Base-by-base conservation (phyloP, 2,329 filamentous ascomycete genomes). In the Fusarium solani-melongenae region DNA sequence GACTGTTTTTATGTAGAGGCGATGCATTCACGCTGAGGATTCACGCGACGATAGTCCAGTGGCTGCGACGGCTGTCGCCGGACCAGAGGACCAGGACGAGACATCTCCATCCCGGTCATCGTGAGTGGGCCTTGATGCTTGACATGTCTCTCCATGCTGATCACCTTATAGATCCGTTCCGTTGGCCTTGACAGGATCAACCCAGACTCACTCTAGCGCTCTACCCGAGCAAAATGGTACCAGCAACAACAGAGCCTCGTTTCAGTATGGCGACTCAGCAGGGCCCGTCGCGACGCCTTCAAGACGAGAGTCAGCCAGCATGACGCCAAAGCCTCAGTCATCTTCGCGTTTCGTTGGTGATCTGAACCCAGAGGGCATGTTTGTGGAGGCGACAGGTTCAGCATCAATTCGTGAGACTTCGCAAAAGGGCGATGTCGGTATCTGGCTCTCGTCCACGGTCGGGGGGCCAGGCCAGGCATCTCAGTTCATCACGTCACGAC, bases 361-460 rank as follows among this genome's bases (percentile, higher is more conserved):
- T 74, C 75, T 90, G 31, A 91, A 89, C 71, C 89, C 89, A 2
- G 89, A 91, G 77, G 87, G 87, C 66, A 87, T 91, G 77, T 89
- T 91, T 64, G 83, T 89, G 73, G 87, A 90, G 72, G 88, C 87
- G 2, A 87, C 87, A 3, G 81, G 81, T 4, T 80, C 81, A 4
- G 76, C 76, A 8, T 80, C 80, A 0, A 62, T 79, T 22, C 77
- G 79, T 6, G 79, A 80, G 12, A 78, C 79, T 0, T 85, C 87
- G 0, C 83, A 86, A 56, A 86, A 86, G 34, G 87, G 87, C 56
- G 88, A 88, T 44, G 84, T 90, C 1, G 89, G 89, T 8, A 85
- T 90, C 20, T 91, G 88, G 88, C 83, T 89, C 15, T 81, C 83
- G 3, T 81, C 83, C 0, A 73, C 79, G 15, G 69, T 73, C 8